Conservation (phyloP, 305 asterid genomes). For the Plantago coronopus region DNA sequence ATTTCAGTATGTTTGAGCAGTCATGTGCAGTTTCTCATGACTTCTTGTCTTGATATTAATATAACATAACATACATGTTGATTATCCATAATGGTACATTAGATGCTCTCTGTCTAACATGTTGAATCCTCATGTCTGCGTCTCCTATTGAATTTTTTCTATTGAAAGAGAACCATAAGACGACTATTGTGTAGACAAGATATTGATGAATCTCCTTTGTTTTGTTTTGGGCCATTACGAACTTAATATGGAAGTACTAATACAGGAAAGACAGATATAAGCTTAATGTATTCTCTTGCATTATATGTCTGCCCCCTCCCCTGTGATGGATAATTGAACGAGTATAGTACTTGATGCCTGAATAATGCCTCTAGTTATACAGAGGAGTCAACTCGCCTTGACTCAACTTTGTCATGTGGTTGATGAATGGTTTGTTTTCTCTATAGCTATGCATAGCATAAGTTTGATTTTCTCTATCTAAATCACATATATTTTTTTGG, state of each 20-base stretch:
- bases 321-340: too few species aligned
- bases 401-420: too few species aligned
- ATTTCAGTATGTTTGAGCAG: neutral
- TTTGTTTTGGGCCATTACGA: neutral
- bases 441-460: too few species aligned
- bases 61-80: conserved; percentile 7
- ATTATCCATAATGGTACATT: neutral
- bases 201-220: neutral
- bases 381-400: too few species aligned
- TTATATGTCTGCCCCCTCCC: too few species aligned
- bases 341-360: too few species aligned
- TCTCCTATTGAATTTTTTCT: neutral
- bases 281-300: neutral
- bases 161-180: neutral
- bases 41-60: conserved; percentile 4
- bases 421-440: too few species aligned
- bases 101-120: neutral
- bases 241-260: too few species aligned
- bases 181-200: neutral
- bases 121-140: neutral
- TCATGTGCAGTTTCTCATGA: conserved; percentile 3
- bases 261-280: neutral
- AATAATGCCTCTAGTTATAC: too few species aligned
- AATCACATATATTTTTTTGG: neutral
- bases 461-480: neutral